Evolutionary conservation across 2,329 filamentous ascomycete species (phyloP).

Genomic region (Didymella segeticola): DNA sequence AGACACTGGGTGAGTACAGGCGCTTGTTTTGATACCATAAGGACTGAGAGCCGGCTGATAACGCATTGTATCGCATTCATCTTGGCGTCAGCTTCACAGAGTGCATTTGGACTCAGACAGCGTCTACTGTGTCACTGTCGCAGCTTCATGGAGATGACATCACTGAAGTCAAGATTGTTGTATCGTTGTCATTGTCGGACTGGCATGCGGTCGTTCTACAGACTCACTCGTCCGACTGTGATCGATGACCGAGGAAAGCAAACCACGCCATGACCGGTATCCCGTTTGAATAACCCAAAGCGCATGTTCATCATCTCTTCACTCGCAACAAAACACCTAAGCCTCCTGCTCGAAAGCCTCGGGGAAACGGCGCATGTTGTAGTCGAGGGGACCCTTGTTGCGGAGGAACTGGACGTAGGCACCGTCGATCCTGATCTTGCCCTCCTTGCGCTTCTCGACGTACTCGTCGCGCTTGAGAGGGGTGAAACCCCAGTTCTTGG

Average conservation of each 20-base stretch:
- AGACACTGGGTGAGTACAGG: neutral
- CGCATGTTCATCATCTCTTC: conserved; percentile 39
- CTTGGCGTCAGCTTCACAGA: neutral
- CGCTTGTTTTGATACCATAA: conserved; percentile 7
- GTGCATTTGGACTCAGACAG: neutral
- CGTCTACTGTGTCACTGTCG: neutral
- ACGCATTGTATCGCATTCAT: neutral
- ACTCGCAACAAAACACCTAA: conserved; percentile 34
- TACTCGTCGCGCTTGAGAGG: conserved; percentile 98
- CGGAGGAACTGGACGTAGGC: conserved; percentile 99
- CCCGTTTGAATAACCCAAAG: conserved; percentile 41
- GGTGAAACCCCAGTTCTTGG: conserved; percentile 99
- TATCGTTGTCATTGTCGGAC: conserved; percentile 46
- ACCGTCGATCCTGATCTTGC: conserved; percentile 94
- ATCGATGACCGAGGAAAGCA: conserved; percentile 46
- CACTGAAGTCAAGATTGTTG: conserved; percentile 17
- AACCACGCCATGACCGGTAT: conserved; percentile 49
- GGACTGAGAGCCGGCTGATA: neutral
- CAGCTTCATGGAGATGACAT: conserved; percentile 3
- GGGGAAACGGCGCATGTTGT: conserved; percentile 95
- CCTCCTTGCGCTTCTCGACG: conserved; percentile 90
- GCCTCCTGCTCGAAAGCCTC: conserved; percentile 72
- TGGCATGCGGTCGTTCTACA: conserved; percentile 39
- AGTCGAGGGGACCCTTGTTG: conserved; percentile 84
- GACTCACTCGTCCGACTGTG: conserved; percentile 37